Conservation (phyloP, 495 filamentous ascomycete species). For the Aspergillus sclerotioniger region DNA sequence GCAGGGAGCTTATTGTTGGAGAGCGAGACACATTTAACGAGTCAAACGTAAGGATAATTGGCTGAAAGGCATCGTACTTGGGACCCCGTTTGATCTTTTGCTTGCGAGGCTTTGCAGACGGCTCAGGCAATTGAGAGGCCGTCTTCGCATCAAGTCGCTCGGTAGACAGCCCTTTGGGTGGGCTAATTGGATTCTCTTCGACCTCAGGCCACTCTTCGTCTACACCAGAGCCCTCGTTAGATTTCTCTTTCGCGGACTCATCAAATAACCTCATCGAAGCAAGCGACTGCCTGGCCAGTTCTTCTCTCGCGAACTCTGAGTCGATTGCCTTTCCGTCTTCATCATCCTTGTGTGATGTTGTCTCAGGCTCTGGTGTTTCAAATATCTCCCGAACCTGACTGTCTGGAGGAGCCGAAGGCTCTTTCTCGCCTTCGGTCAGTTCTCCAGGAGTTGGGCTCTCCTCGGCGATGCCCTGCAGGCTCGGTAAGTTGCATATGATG, state of each 20-base stretch:
- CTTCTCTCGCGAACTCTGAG: constrained; percentile 20
- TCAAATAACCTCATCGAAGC: constrained; percentile 27
- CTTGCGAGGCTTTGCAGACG: constrained; percentile 20
- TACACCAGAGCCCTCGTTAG: constrained; percentile 8
- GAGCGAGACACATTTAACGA: constrained; percentile 67
- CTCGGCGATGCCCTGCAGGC: constrained; percentile 36
- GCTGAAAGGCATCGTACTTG: constrained; percentile 36
- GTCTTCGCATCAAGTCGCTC: background rate
- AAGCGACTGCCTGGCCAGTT: constrained; percentile 22
- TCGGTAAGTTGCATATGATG: constrained; percentile 86
- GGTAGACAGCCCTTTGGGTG: background rate
- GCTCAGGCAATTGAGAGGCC: constrained; percentile 9
- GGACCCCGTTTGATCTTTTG: constrained; percentile 32
- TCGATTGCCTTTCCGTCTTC: constrained; percentile 2
- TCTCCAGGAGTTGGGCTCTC: constrained; percentile 16
- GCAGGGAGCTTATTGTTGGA: constrained; percentile 61
- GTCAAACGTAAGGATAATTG: constrained; percentile 85
- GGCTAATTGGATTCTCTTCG: constrained; percentile 22
- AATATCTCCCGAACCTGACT: constrained; percentile 31
- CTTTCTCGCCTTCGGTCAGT: constrained; percentile 6
- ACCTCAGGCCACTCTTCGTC: constrained; percentile 28
- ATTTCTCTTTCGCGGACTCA: constrained; percentile 3
- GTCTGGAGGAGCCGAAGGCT: constrained; percentile 16
- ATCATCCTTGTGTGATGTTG: background rate
- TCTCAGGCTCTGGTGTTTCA: constrained; percentile 35